phyloP scores from a whole-genome alignment of 768 basidiomycete species.

The Tricholoma sp. region DNA sequence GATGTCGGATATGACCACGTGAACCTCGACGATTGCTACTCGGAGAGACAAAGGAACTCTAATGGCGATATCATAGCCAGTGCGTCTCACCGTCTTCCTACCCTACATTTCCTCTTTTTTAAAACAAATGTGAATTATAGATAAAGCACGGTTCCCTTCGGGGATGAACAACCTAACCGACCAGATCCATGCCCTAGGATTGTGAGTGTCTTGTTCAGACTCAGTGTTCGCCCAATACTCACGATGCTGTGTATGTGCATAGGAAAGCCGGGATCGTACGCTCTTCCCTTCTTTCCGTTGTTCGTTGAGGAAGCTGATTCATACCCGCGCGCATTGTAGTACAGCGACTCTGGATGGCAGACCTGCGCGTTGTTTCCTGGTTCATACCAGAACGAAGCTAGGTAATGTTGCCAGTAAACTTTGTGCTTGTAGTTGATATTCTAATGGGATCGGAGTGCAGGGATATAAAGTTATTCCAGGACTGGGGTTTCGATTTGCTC shows the following conservation, averaged over 20 bases:
- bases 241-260: neutral
- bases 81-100: conserved; percentile 15
- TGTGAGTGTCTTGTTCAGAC: conserved; percentile 29
- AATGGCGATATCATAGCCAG: conserved; percentile 51
- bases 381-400: conserved; percentile 50
- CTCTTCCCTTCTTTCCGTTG: neutral
- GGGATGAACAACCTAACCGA: conserved; percentile 55
- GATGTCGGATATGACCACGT: conserved; percentile 54
- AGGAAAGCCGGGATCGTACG: conserved; percentile 41
- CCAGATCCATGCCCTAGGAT: conserved; percentile 52
- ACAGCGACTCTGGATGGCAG: conserved; percentile 61
- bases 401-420: neutral
- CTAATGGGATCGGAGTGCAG: conserved; percentile 16
- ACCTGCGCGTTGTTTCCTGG: conserved; percentile 67
- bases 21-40: conserved; percentile 65
- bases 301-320: too few species aligned
- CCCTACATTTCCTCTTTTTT: neutral
- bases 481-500: conserved; percentile 66
- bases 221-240: too few species aligned
- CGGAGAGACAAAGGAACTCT: conserved; percentile 47
- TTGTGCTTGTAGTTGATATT: neutral
- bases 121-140: conserved; percentile 22
- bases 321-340: conserved; percentile 24
- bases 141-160: conserved; percentile 44
- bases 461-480: conserved; percentile 50